Evolutionary conservation across 495 filamentous ascomycete genomes (phyloP).

Genomic region (Cercophora sp.): DNA sequence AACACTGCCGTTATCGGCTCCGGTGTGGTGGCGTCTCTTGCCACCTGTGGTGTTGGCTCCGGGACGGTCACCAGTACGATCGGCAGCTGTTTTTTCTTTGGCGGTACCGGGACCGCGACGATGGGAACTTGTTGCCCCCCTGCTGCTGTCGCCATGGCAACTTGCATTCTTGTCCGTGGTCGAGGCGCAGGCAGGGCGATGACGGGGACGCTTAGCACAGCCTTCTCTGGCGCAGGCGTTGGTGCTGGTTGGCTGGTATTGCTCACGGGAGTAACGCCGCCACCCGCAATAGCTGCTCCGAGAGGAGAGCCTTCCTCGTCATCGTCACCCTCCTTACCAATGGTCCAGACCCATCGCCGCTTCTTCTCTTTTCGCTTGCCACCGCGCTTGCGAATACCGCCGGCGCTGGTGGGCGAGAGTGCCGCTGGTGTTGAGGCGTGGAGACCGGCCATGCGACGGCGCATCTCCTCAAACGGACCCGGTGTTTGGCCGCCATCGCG

Average conservation of each 20-base stretch:
- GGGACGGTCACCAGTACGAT: background rate
- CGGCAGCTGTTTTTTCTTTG: background rate
- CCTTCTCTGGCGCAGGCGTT: background rate
- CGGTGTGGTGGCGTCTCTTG: background rate
- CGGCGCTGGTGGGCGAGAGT: constrained; percentile 28
- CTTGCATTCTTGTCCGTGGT: constrained; percentile 12
- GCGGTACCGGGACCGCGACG: background rate
- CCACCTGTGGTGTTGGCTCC: background rate
- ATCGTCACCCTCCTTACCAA: constrained; percentile 44
- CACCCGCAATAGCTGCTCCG: constrained; percentile 23
- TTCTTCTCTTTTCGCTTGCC: constrained; percentile 46
- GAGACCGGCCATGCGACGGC: constrained; percentile 46
- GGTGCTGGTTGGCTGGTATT: background rate
- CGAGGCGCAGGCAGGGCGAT: constrained; percentile 19
- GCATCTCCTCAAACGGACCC: constrained; percentile 56
- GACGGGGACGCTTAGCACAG: constrained; percentile 13
- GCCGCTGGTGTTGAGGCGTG: constrained; percentile 34
- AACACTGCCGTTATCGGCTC: constrained; percentile 17
- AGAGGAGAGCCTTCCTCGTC: constrained; percentile 35
- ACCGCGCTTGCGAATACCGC: constrained; percentile 39
- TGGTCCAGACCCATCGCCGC: constrained; percentile 52
- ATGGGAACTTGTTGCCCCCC: background rate
- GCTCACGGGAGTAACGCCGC: constrained; percentile 18
- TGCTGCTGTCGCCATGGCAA: background rate
- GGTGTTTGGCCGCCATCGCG: constrained; percentile 54